Base-by-base conservation (phyloP, 148 eudicot species). In the Chenopodium quinoa region DNA sequence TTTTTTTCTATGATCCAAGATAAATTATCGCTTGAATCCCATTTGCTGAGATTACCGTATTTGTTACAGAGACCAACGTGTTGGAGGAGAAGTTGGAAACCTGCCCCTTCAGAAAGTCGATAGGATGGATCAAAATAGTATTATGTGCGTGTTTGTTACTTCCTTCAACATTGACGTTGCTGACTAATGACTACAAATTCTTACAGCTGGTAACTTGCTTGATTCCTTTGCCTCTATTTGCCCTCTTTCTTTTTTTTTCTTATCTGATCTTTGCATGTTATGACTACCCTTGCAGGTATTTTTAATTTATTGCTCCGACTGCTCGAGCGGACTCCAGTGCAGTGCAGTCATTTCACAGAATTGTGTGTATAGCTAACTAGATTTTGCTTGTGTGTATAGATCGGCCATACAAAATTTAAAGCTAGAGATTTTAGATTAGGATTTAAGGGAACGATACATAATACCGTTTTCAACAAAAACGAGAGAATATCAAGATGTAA, bases 361-460 rank as follows among this genome's bases (percentile, higher is more conserved):
- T 34, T 62, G 11, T 47, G 73, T 84, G 86, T 80, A 84, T 84
- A 84, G 83, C 86, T 84, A 84, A 84, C 83, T 77, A 65, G 77
- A 84, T 84, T 80, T 76, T 80, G 67, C 72, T 47, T 48, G 83
- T 80, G 86, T 80, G 83, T 75, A 76, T 84, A 80, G 62, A 25
- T 71, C 10, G 77, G 83, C 78, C 73, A 71, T 71, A 68, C 66
- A 70, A 23, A 76, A 60, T 47, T 2, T 20, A 71, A 25, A 22
- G 71, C 9, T 62, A 22, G 74, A 80, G 37, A 44, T 71, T 71
- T 75, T 80, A 69, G 63, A 4, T 25, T 75, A 81, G 80, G 29
- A 62, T 20, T 80, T 58, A 73, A 62, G 78, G 74, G 76, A 76
- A 84, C 46, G 31, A 76, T 76, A 84, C 83, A 80, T 62, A 70